Percentiles rank a stretch among this genome's conserved stretches.
phyloP scores from a whole-genome alignment of 108 stramenopile genomes.

The Cyclotella atomus region DNA sequence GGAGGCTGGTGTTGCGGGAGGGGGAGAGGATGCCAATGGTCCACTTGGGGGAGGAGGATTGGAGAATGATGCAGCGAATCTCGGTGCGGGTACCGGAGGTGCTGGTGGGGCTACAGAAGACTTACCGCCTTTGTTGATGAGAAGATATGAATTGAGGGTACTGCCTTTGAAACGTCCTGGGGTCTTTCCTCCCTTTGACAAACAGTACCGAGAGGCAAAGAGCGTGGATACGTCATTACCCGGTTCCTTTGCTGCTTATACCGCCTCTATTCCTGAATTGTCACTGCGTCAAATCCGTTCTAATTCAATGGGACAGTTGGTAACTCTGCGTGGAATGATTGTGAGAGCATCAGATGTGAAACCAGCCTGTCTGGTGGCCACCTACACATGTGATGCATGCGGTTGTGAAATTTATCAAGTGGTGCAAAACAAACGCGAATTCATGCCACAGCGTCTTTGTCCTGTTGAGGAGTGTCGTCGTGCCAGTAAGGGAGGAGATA shows the following conservation, averaged over 20 bases:
- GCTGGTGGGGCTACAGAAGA: slow-evolving; percentile 56
- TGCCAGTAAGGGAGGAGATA: slow-evolving; percentile 44
- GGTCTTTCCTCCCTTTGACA: slow-evolving; percentile 62
- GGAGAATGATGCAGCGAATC: slow-evolving; percentile 59
- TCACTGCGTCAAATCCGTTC: slow-evolving; percentile 85
- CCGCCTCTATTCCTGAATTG: slow-evolving; percentile 31
- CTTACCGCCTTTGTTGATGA: slow-evolving; percentile 79
- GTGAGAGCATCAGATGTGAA: slow-evolving; percentile 95
- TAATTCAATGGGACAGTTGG: slow-evolving; percentile 88
- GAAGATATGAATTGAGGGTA: slow-evolving; percentile 84
- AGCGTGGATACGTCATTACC: background rate
- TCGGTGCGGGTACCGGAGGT: slow-evolving; percentile 19
- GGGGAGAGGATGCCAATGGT: slow-evolving; percentile 43
- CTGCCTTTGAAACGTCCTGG: slow-evolving; percentile 72
- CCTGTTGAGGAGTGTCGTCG: slow-evolving; percentile 60
- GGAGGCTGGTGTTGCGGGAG: background rate
- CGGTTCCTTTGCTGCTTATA: background rate
- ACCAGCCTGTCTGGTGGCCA: slow-evolving; percentile 91
- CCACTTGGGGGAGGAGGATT: slow-evolving; percentile 51
- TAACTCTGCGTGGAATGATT: slow-evolving; percentile 92
- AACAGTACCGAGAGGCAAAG: slow-evolving; percentile 44
- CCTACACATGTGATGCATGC: slow-evolving; percentile 98
- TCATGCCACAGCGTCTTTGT: slow-evolving; percentile 83
- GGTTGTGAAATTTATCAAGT: slow-evolving; percentile 96
- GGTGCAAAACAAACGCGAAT: slow-evolving; percentile 73